These are phyloP conservation scores for Sphaerostilbella broomeana DNA, from an alignment of 2,329 filamentous ascomycete species.

Conservation along the genomic window DNA sequence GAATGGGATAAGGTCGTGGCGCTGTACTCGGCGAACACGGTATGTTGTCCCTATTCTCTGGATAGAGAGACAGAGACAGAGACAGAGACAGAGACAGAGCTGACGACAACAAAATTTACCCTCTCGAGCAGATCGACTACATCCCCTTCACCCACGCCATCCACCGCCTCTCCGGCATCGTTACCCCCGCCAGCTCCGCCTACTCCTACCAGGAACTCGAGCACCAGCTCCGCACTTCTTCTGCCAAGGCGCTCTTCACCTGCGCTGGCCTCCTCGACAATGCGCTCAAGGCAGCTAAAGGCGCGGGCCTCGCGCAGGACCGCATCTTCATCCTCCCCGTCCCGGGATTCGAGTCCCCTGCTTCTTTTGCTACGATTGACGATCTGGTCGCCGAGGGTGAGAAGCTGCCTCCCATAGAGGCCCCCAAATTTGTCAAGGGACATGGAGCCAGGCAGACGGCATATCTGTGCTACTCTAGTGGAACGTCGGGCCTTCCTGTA, in stretches of 20 bases:
- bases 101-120: background rate
- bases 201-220: constrained; percentile 65
- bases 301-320: constrained; percentile 54
- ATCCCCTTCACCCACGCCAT: constrained; percentile 66
- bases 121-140: constrained; percentile 57
- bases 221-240: constrained; percentile 64
- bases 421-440: constrained; percentile 54
- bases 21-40: constrained; percentile 75
- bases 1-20: constrained; percentile 79
- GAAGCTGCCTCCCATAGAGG: constrained; percentile 45
- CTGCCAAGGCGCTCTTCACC: constrained; percentile 65
- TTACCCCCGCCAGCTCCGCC: constrained; percentile 67
- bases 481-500: constrained; percentile 71
- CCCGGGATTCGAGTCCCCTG: constrained; percentile 46
- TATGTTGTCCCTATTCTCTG: constrained; percentile 30
- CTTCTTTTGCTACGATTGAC: constrained; percentile 56
- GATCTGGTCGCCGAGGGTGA: constrained; percentile 58
- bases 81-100: background rate
- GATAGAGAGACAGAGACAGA: too few relatives aligned
- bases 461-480: constrained; percentile 74
- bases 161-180: constrained; percentile 67
- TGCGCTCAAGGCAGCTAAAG: constrained; percentile 57
- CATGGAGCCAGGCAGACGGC: constrained; percentile 63
- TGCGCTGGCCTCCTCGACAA: constrained; percentile 59
- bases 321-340: constrained; percentile 65